Base-by-base conservation (phyloP, 257 asterid genomes). In the Solanum sparsipilum region DNA sequence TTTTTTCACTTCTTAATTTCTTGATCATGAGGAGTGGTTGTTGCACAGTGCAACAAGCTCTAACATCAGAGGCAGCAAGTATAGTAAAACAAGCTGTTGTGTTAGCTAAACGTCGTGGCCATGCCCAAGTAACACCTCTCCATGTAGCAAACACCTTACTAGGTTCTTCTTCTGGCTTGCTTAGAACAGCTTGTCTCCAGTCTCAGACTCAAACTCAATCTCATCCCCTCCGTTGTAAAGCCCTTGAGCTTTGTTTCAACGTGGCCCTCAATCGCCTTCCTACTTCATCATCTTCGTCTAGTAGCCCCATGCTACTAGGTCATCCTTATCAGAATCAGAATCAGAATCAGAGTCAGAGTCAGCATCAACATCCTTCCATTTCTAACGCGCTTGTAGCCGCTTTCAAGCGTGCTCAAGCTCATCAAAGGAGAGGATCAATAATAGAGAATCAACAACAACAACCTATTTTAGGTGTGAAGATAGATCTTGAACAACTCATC, bases 321-420 rank as follows among this genome's bases (percentile, higher is more conserved):
- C 88, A 86, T 9, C 21, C 83, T 1, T 94, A 85, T 6, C 83
- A 38, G 9, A 6, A 6, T 39, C 84, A 88, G 74, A 18, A 15
- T 39, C 98, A 72, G 75, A 7, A 0, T 44, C 52, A 44, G 52
- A 44, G 2, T 44, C 56, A 46, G 20, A 44, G 13, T 21, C 83
- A 75, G 8, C 21, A 38, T 78, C 84, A 88, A 81, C 67, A 81
- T 81, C 98, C 98, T 1, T 86, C 97, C 32, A 92, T 95, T 87
- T 95, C 99, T 78, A 94, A 96, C 89, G 98, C 98, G 1, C 97
- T 96, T 5, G 98, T 94, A 1, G 99, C 98, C 1, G 98, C 99
- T 83, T 96, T 96, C 89, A 96, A 96, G 88, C 92, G 99, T 6
- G 99, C 98, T 18, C 99, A 96, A 86, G 97, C 99, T 79, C 96